These are phyloP conservation scores for Rhododendron ovatum DNA, from an alignment of 148 eudicot genomes.

Conservation along the genomic window DNA sequence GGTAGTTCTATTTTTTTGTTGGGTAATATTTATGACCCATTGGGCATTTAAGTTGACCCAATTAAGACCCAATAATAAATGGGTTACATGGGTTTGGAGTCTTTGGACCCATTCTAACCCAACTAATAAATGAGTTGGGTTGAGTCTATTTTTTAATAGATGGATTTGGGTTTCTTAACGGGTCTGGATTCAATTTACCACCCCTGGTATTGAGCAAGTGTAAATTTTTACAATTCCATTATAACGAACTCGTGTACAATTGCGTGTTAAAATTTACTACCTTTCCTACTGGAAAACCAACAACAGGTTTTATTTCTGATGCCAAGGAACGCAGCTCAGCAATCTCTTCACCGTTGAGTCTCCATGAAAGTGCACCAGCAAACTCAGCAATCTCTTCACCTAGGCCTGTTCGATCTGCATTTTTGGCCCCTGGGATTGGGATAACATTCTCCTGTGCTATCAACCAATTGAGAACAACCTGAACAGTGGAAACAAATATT, in stretches of 20 bases:
- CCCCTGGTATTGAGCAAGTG: constrained; percentile 1
- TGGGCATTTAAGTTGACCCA: no score
- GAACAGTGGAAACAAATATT: not conserved
- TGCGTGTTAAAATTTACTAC: constrained; percentile 24
- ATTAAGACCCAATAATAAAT: no score
- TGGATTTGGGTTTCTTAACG: no score
- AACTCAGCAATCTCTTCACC: constrained; percentile 39
- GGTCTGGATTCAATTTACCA: no score
- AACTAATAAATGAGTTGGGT: no score
- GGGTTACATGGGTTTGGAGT: no score
- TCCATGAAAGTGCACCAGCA: no score
- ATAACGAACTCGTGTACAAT: not conserved
- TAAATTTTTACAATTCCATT: not conserved
- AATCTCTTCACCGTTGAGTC: no score
- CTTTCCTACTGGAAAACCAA: constrained; percentile 85
- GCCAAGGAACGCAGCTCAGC: constrained; percentile 78
- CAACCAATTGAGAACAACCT: constrained; percentile 92
- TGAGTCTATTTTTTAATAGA: no score
- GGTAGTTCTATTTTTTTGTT: no score
- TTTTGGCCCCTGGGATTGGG: constrained; percentile 95
- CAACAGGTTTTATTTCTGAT: constrained; percentile 46
- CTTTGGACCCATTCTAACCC: no score
- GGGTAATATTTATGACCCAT: no score
- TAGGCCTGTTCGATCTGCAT: constrained; percentile 74
- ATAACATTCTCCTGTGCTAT: constrained; percentile 86